phyloP scores from a whole-genome alignment of 352 stramenopile species.

The Globisporangium radiosum region DNA sequence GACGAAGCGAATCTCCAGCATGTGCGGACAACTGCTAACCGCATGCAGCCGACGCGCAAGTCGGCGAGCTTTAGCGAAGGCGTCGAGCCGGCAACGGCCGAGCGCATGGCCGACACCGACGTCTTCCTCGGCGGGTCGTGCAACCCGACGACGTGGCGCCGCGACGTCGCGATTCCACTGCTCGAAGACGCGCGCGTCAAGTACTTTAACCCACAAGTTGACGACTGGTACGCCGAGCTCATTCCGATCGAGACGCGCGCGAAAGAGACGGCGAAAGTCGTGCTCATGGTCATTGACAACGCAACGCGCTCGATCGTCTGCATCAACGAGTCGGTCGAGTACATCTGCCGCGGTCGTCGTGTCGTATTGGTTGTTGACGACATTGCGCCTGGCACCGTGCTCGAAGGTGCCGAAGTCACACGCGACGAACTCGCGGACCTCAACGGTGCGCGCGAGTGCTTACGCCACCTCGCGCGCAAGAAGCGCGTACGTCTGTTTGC shows the following conservation, averaged over 20 bases:
- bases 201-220: conserved; percentile 88
- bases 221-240: conserved; percentile 85
- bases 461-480: conserved; percentile 55
- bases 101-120: conserved; percentile 35
- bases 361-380: conserved; percentile 82
- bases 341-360: conserved; percentile 67
- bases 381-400: conserved; percentile 33
- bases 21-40: conserved; percentile 8
- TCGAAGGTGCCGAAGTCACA: conserved; percentile 50
- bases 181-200: conserved; percentile 56
- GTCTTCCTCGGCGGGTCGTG: conserved; percentile 84
- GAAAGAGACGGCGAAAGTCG: conserved; percentile 77
- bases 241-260: conserved; percentile 72
- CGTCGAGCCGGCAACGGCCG: conserved; percentile 22
- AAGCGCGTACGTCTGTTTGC: conserved; percentile 45
- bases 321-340: conserved; percentile 87
- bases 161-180: conserved; percentile 68
- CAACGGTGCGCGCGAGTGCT: conserved; percentile 73
- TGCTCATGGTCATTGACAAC: conserved; percentile 84
- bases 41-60: conserved; percentile 26
- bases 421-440: conserved; percentile 70
- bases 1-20: conserved; percentile 13
- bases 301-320: conserved; percentile 75
- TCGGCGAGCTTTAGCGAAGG: conserved; percentile 49
- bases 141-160: conserved; percentile 86